Evolutionary conservation across 2,329 filamentous ascomycete species (phyloP).

Genomic region (Neurospora crassa): DNA sequence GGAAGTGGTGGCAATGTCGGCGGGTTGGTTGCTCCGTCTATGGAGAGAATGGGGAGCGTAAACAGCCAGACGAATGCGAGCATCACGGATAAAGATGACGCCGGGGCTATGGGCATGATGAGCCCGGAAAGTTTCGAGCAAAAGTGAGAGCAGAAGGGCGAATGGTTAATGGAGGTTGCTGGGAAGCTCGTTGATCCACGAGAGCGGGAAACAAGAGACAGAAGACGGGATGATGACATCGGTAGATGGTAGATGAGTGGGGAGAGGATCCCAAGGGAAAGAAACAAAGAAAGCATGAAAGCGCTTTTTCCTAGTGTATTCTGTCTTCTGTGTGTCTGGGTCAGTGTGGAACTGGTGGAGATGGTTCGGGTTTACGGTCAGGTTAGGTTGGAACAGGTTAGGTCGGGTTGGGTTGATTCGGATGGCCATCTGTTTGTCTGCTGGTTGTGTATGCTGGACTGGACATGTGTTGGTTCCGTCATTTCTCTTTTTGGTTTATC

Average conservation of each 20-base stretch:
- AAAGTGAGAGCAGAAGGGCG: not conserved
- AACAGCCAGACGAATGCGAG: conserved; percentile 49
- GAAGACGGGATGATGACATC: not conserved
- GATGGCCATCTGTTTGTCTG: not conserved
- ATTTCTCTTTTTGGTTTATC: not conserved
- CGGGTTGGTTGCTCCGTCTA: conserved; percentile 33
- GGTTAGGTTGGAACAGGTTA: not conserved
- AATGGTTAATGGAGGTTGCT: not conserved
- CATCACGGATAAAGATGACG: conserved; percentile 59
- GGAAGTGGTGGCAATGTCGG: conserved; percentile 1
- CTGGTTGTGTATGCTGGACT: not conserved
- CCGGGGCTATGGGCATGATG: conserved; percentile 55
- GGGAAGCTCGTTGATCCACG: not conserved
- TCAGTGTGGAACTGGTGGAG: not conserved
- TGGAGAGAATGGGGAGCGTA: conserved; percentile 50
- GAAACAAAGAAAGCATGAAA: not conserved
- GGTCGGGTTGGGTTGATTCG: not conserved
- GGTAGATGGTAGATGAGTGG: not conserved
- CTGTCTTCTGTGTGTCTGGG: not conserved
- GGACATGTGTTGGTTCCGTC: not conserved
- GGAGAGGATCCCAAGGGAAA: not conserved
- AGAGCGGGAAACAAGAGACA: not conserved
- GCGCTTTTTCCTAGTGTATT: not conserved
- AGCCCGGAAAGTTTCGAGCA: conserved; percentile 68
- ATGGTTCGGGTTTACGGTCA: not conserved